phyloP scores from a whole-genome alignment of 78 protist species.

The Trichosphaerium sp. region DNA sequence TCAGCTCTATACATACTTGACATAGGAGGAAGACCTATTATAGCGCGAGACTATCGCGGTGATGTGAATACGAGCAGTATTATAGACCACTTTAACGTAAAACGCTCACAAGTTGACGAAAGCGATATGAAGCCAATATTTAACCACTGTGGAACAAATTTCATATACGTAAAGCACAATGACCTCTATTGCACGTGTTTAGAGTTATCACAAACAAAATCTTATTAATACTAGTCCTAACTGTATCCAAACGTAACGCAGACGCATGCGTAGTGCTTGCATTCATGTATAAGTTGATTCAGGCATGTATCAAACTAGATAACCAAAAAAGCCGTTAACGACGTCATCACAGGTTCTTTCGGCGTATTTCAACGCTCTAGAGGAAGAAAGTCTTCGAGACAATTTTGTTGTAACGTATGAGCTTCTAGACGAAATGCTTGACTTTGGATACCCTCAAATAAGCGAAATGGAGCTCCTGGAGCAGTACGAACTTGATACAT shows the following conservation, averaged over 20 bases:
- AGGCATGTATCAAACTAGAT: slow-evolving; percentile 3
- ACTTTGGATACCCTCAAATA: slow-evolving; percentile 93
- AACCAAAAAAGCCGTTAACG: too few species aligned
- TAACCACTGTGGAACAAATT: slow-evolving; percentile 67
- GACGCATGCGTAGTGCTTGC: slow-evolving; percentile 72
- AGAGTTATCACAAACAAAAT: too few species aligned
- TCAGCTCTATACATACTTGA: slow-evolving; percentile 72
- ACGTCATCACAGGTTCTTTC: slow-evolving; percentile 57
- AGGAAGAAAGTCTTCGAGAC: slow-evolving; percentile 93
- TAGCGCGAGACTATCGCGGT: slow-evolving; percentile 77
- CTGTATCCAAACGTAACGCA: slow-evolving; percentile 76
- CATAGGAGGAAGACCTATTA: slow-evolving; percentile 66
- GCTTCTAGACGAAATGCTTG: slow-evolving; percentile 98
- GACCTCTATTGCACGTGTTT: slow-evolving; percentile 73
- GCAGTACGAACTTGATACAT: slow-evolving; percentile 32
- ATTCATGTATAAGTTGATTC: slow-evolving; percentile 78
- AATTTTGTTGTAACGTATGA: slow-evolving; percentile 96
- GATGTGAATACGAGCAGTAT: slow-evolving; percentile 63
- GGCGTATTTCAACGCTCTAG: slow-evolving; percentile 80
- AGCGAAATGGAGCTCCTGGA: slow-evolving; percentile 81
- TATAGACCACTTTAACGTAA: slow-evolving; percentile 27
- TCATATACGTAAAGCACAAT: slow-evolving; percentile 74
- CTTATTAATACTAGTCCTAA: slow-evolving; percentile 47
- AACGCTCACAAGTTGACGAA: slow-evolving; percentile 70
- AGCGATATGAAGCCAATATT: slow-evolving; percentile 64